Evolutionary conservation across 129 eudicot genomes (phyloP).

Genomic region (Erigeron canadensis): DNA sequence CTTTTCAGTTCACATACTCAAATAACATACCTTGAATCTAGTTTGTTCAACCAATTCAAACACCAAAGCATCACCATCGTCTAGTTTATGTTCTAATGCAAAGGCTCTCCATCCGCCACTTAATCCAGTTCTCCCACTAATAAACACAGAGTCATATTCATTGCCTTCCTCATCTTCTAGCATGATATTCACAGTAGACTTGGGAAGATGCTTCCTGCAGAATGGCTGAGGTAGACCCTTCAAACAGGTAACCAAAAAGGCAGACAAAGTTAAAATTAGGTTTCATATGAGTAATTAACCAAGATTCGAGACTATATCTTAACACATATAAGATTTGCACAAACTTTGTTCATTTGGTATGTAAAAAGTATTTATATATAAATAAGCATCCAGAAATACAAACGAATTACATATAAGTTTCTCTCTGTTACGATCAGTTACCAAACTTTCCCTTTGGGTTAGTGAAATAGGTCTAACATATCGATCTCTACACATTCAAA

Average conservation of each 20-base stretch:
- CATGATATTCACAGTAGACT: slow-evolving; percentile 46
- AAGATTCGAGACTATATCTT: no score
- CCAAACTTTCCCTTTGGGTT: no score
- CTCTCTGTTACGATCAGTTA: no score
- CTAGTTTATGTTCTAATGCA: slow-evolving; percentile 74
- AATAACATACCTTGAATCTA: slow-evolving; percentile 55
- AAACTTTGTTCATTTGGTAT: neutral
- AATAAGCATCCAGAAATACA: no score
- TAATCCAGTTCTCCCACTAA: slow-evolving; percentile 65
- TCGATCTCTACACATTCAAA: no score
- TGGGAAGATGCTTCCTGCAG: slow-evolving; percentile 66
- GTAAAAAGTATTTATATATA: no score
- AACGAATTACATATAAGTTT: no score
- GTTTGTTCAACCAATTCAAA: slow-evolving; percentile 64
- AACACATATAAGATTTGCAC: neutral
- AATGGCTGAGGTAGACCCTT: slow-evolving; percentile 73
- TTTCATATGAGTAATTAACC: no score
- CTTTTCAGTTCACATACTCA: neutral
- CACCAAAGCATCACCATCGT: slow-evolving; percentile 88
- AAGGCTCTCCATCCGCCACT: slow-evolving; percentile 95
- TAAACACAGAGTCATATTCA: slow-evolving; percentile 60
- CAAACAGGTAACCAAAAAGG: slow-evolving; percentile 5
- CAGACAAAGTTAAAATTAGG: neutral
- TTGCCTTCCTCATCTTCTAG: slow-evolving; percentile 64
- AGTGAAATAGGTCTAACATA: no score